Evolutionary conservation across 768 basidiomycete genomes (phyloP).

Genomic region (Symmetrospora coprosmae): DNA sequence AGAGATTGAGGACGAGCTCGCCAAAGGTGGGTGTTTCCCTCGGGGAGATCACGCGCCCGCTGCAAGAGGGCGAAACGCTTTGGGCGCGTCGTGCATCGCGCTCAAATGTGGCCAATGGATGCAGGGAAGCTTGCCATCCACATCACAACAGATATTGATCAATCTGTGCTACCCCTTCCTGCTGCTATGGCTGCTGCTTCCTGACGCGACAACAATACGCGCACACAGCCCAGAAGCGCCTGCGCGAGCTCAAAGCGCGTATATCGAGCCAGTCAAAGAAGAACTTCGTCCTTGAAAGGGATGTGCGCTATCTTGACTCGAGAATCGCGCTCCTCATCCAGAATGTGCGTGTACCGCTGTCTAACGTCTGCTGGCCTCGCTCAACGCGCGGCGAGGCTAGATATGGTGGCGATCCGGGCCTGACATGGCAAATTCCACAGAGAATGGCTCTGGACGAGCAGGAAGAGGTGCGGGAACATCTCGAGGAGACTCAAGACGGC

Average conservation of each 20-base stretch:
- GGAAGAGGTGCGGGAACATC: slow-evolving; percentile 42
- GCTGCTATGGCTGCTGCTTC: too few species aligned
- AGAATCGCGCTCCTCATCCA: slow-evolving; percentile 94
- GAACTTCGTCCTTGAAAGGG: slow-evolving; percentile 97
- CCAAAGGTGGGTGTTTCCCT: slow-evolving; percentile 52
- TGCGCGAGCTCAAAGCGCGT: slow-evolving; percentile 86
- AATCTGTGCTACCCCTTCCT: too few species aligned
- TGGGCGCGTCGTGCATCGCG: too few species aligned
- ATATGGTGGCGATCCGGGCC: not conserved
- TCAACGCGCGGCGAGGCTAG: not conserved
- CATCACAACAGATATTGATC: too few species aligned
- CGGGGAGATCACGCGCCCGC: too few species aligned
- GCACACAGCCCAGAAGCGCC: slow-evolving; percentile 73
- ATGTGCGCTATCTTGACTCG: slow-evolving; percentile 94
- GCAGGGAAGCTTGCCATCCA: too few species aligned
- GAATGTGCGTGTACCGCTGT: slow-evolving; percentile 81
- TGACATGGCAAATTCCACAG: slow-evolving; percentile 5
- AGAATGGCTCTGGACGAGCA: slow-evolving; percentile 30
- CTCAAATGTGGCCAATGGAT: too few species aligned
- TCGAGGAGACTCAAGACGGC: slow-evolving; percentile 87
- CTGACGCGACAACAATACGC: not conserved
- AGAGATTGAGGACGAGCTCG: slow-evolving; percentile 91
- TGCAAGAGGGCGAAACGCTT: not conserved
- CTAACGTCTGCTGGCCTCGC: not conserved
- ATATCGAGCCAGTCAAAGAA: slow-evolving; percentile 99